Evolutionary conservation across 768 basidiomycete species (phyloP).

Genomic region (Obba rivulosa): DNA sequence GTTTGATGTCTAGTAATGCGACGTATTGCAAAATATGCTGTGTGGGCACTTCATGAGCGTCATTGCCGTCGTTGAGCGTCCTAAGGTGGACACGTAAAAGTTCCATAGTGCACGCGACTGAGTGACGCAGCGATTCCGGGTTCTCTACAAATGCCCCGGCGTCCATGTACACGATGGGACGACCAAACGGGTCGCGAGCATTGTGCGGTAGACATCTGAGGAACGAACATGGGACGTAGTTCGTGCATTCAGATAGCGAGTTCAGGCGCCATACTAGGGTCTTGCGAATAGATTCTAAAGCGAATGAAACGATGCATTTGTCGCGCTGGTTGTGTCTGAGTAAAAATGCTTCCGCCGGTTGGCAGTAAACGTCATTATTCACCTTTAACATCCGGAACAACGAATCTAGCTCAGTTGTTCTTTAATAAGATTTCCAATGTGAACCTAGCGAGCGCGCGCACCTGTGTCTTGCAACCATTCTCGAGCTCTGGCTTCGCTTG

Average conservation of each 20-base stretch:
- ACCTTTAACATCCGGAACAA: conserved; percentile 48
- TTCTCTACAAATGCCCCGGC: conserved; percentile 36
- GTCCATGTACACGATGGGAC: conserved; percentile 57
- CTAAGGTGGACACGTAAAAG: conserved; percentile 52
- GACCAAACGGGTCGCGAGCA: conserved; percentile 55
- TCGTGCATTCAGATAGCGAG: conserved; percentile 26
- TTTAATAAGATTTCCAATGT: not conserved
- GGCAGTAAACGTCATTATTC: conserved; percentile 19
- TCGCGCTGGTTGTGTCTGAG: conserved; percentile 44
- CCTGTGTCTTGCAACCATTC: conserved; percentile 66
- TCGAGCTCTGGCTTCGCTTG: conserved; percentile 44
- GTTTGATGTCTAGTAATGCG: conserved; percentile 58
- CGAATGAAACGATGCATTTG: conserved; percentile 57
- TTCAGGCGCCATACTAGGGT: conserved; percentile 60
- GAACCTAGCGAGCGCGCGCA: conserved; percentile 32
- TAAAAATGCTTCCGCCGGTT: not conserved
- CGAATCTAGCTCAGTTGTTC: conserved; percentile 19
- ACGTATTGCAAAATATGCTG: conserved; percentile 58
- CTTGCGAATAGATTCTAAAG: conserved; percentile 52
- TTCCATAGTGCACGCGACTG: conserved; percentile 46
- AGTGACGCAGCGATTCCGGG: conserved; percentile 34
- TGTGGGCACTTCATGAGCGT: conserved; percentile 9
- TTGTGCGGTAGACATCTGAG: conserved; percentile 51
- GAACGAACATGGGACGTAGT: conserved; percentile 31
- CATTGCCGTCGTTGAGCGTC: conserved; percentile 35